phyloP scores from a whole-genome alignment of 192 early-diverging fungal genomes.

The Gigaspora rosea region DNA sequence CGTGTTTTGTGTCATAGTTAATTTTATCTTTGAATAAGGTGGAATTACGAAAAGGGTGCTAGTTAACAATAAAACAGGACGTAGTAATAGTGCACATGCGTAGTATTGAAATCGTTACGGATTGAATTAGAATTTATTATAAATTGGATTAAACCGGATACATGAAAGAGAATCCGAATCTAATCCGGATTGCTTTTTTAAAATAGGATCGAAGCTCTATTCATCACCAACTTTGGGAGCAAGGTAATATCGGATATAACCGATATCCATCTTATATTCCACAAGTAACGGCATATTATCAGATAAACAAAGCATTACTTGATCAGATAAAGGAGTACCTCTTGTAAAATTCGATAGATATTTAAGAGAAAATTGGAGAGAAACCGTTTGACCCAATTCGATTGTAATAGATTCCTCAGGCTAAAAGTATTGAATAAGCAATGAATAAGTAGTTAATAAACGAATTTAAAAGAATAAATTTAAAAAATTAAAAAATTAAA shows the following conservation, averaged over 20 bases:
- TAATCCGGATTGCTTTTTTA: too few species aligned
- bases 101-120: too few species aligned
- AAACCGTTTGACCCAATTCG: conserved; percentile 76
- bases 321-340: conserved; percentile 79
- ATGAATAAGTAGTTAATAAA: neutral
- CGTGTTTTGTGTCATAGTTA: too few species aligned
- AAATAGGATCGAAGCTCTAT: too few species aligned
- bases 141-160: too few species aligned
- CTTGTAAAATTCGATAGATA: conserved; percentile 95
- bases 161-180: too few species aligned
- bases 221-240: conserved; percentile 60
- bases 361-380: conserved; percentile 89
- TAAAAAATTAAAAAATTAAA: too few species aligned
- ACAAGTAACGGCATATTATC: conserved; percentile 90
- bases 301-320: conserved; percentile 81
- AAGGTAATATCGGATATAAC: conserved; percentile 93
- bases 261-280: conserved; percentile 90
- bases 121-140: too few species aligned
- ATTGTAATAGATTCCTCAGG: conserved; percentile 62
- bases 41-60: too few species aligned
- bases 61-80: too few species aligned
- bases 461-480: neutral
- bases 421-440: neutral
- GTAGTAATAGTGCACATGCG: too few species aligned
- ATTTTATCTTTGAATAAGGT: too few species aligned